Percentiles rank a stretch among this genome's conserved stretches.
phyloP scores from a whole-genome alignment of 2,329 filamentous ascomycete species.

The Lithohypha guttulata region DNA sequence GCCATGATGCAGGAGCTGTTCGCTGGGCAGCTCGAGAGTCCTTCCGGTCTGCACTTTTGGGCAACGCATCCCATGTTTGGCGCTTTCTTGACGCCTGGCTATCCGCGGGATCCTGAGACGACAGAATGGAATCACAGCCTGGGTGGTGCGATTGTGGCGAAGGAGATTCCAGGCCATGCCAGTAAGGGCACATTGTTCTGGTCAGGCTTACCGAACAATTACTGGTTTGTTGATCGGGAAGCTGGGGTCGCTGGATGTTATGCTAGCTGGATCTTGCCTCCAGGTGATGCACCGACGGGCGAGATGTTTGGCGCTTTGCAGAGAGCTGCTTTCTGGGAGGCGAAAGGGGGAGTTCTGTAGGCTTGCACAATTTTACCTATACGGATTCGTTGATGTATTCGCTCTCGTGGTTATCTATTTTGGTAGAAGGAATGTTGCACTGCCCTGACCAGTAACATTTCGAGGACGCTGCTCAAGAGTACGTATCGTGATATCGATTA shows the following conservation, averaged over 20 bases:
- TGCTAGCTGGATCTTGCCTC: slow-evolving; percentile 7
- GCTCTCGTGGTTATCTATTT: too few relatives aligned
- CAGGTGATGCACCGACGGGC: slow-evolving; percentile 6
- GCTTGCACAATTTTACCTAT: too few relatives aligned
- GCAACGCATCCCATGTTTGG: slow-evolving; percentile 2
- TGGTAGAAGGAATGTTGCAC: too few relatives aligned
- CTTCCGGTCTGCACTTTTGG: background rate
- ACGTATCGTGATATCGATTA: background rate
- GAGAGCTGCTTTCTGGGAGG: slow-evolving; percentile 1
- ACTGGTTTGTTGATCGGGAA: slow-evolving; percentile 10
- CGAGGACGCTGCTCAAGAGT: background rate
- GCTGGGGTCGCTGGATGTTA: slow-evolving; percentile 8
- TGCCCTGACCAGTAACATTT: too few relatives aligned
- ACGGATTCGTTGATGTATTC: too few relatives aligned
- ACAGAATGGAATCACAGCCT: slow-evolving; percentile 6
- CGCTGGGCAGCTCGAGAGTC: slow-evolving; percentile 12
- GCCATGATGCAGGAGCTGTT: slow-evolving; percentile 18
- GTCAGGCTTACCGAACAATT: slow-evolving; percentile 1
- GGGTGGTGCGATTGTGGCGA: slow-evolving; percentile 5
- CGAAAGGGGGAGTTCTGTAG: too few relatives aligned
- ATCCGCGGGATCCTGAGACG: slow-evolving; percentile 1
- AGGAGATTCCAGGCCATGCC: slow-evolving; percentile 6
- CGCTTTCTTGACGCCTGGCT: background rate
- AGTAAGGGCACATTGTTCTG: slow-evolving; percentile 5
- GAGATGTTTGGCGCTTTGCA: slow-evolving; percentile 6